Conservation (phyloP, 2,329 filamentous ascomycete species). For the Epichloe uncinata region DNA sequence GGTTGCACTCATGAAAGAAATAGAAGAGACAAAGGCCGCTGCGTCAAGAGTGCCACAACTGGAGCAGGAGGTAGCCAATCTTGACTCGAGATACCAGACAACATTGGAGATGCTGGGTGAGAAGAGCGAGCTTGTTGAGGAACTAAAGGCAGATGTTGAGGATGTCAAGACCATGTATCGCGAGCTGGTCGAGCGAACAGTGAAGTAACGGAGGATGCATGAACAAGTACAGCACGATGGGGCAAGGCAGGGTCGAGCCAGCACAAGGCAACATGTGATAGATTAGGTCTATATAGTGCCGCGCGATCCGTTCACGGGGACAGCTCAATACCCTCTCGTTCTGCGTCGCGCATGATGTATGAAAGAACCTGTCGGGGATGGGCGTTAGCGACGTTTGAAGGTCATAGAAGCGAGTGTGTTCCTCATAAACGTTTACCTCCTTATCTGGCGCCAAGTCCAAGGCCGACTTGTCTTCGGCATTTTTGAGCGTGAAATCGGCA, state of each 20-base stretch:
- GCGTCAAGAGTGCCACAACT: slow-evolving; percentile 48
- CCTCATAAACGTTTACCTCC: slow-evolving; percentile 44
- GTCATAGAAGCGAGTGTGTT: background rate
- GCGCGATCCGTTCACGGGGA: slow-evolving; percentile 12
- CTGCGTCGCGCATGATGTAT: slow-evolving; percentile 66
- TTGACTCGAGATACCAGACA: slow-evolving; percentile 74
- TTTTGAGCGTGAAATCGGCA: slow-evolving; percentile 68
- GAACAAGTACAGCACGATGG: background rate
- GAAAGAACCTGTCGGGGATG: slow-evolving; percentile 44
- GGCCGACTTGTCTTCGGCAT: slow-evolving; percentile 55
- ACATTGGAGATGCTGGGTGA: slow-evolving; percentile 91
- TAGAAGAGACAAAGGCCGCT: slow-evolving; percentile 54
- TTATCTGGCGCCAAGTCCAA: slow-evolving; percentile 76
- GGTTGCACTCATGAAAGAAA: slow-evolving; percentile 77
- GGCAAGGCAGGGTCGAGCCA: background rate
- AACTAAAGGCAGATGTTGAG: slow-evolving; percentile 74
- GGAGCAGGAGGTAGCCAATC: slow-evolving; percentile 51
- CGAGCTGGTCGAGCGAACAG: slow-evolving; percentile 76
- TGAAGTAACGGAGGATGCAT: slow-evolving; percentile 36
- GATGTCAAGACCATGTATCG: slow-evolving; percentile 96
- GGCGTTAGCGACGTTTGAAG: slow-evolving; percentile 3
- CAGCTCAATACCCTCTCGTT: slow-evolving; percentile 68
- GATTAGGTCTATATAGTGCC: background rate
- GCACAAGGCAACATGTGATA: background rate
- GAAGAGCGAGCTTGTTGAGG: slow-evolving; percentile 90